Evolutionary conservation across 352 stramenopile species (phyloP).

Genomic region (Phytophthora pistaciae): DNA sequence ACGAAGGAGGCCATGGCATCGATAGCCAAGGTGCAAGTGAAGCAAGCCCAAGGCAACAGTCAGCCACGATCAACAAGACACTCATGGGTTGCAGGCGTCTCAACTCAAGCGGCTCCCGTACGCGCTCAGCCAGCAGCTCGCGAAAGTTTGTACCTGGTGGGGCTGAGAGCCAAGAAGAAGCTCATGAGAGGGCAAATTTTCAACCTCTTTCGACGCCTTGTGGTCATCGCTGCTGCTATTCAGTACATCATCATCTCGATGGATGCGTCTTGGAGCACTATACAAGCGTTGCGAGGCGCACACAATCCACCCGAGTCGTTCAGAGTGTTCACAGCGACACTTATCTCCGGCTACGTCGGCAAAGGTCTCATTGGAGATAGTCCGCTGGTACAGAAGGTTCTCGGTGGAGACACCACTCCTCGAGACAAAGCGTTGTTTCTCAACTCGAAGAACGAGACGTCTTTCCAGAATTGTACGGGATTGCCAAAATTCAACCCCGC

Average conservation of each 20-base stretch:
- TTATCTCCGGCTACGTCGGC: conserved; percentile 45
- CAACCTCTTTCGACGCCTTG: conserved; percentile 33
- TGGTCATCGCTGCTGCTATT: conserved; percentile 37
- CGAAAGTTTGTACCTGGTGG: conserved; percentile 19
- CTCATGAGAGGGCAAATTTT: conserved; percentile 29
- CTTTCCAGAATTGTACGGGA: conserved; percentile 15
- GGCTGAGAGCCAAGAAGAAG: conserved; percentile 17
- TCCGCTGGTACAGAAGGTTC: conserved; percentile 25
- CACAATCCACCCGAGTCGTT: conserved; percentile 26
- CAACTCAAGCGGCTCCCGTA: not conserved
- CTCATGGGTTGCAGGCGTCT: conserved; percentile 1
- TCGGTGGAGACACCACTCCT: conserved; percentile 35
- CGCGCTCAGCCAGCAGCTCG: not conserved
- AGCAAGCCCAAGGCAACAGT: conserved; percentile 7
- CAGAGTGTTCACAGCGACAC: conserved; percentile 13
- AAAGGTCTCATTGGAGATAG: conserved; percentile 39
- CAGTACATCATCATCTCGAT: conserved; percentile 45
- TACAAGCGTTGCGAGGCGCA: conserved; percentile 19
- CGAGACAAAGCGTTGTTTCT: conserved; percentile 34
- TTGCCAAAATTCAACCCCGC: conserved; percentile 21
- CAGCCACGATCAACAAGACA: not conserved
- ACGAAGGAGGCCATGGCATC: not conserved
- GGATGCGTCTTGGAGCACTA: conserved; percentile 22
- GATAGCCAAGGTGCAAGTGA: conserved; percentile 24
- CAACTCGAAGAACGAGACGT: conserved; percentile 23